phyloP scores from a whole-genome alignment of 306 rosid genomes.

The Carpinus fangiana region DNA sequence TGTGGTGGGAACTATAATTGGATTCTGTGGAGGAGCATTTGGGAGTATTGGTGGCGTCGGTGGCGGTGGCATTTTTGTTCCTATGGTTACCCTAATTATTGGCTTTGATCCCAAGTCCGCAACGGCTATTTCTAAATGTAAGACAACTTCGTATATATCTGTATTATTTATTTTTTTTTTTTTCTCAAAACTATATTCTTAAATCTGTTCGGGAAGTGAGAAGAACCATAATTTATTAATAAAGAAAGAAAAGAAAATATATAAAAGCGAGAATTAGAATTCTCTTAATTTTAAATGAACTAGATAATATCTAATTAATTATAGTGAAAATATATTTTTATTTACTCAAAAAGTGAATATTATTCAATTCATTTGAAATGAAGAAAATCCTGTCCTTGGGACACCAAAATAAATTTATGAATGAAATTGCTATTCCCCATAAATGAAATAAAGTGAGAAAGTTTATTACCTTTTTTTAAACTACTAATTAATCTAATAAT shows the following conservation, averaged over 20 bases:
- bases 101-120: slow-evolving; percentile 93
- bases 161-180: neutral
- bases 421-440: no score
- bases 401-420: no score
- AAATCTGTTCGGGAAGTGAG: neutral
- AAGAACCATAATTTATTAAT: no score
- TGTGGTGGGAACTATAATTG: slow-evolving; percentile 60
- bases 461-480: no score
- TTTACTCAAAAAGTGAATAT: no score
- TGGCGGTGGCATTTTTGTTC: slow-evolving; percentile 97
- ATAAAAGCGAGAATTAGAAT: neutral
- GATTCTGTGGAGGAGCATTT: slow-evolving; percentile 88
- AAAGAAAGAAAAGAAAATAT: neutral
- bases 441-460: no score
- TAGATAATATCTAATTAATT: no score
- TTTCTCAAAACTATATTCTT: neutral
- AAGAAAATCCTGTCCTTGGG: no score
- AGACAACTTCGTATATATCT: slow-evolving; percentile 9
- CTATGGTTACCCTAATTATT: slow-evolving; percentile 82
- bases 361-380: no score
- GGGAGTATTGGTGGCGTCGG: slow-evolving; percentile 99
- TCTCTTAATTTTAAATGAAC: no score
- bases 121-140: slow-evolving; percentile 97
- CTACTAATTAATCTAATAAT: no score
- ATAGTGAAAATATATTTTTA: no score